These are phyloP conservation scores for Lathyrus sativus DNA, from an alignment of 306 rosid genomes.

Conservation along the genomic window DNA sequence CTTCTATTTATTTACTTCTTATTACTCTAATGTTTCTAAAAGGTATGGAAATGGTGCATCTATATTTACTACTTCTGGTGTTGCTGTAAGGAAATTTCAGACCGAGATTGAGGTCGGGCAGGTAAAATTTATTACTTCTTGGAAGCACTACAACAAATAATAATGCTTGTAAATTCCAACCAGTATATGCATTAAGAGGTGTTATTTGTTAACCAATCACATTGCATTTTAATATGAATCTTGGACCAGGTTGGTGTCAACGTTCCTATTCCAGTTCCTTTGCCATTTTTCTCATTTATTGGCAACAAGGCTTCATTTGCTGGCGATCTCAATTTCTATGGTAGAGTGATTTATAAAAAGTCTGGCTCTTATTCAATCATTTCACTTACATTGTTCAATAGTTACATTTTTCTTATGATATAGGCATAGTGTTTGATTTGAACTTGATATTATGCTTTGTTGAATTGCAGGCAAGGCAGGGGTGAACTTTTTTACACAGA, in stretches of 20 bases:
- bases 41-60: too few species aligned
- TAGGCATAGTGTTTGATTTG: too few species aligned
- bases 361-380: neutral
- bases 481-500: constrained; percentile 82
- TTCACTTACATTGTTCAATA: neutral
- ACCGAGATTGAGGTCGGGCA: too few species aligned
- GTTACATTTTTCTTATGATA: too few species aligned
- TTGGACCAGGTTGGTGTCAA: constrained; percentile 83
- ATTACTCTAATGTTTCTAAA: constrained; percentile 30
- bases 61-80: too few species aligned
- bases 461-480: too few species aligned
- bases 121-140: too few species aligned
- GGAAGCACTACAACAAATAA: neutral
- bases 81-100: too few species aligned
- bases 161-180: neutral
- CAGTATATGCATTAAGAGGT: constrained; percentile 17
- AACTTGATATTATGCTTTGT: too few species aligned
- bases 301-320: constrained; percentile 92
- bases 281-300: constrained; percentile 90
- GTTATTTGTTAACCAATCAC: neutral
- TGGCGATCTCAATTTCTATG: constrained; percentile 87
- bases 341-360: constrained; percentile 43
- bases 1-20: neutral
- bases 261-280: too few species aligned
- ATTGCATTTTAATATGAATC: constrained; percentile 6